Evolutionary conservation across 768 basidiomycete species (phyloP).

Genomic region (Xerocomellus amylosporus): DNA sequence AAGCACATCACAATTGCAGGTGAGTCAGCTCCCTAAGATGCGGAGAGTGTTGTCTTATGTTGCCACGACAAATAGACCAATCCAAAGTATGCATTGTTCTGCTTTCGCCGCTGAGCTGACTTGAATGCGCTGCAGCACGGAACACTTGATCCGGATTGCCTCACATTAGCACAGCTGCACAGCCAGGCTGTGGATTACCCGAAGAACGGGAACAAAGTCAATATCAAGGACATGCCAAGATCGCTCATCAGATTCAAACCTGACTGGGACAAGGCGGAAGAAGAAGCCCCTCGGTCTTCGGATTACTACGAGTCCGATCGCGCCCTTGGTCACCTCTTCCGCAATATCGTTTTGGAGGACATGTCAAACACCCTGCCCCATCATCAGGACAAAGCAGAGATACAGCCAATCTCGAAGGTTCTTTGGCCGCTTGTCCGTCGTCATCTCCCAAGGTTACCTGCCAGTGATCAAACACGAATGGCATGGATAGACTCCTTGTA

Average conservation of each 20-base stretch:
- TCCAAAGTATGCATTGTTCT: slow-evolving; percentile 47
- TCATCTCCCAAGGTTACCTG: slow-evolving; percentile 13
- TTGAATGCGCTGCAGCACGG: slow-evolving; percentile 45
- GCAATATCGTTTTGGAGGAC: slow-evolving; percentile 51
- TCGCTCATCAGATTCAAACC: slow-evolving; percentile 66
- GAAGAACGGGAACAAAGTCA: slow-evolving; percentile 69
- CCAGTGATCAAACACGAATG: background rate
- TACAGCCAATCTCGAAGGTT: slow-evolving; percentile 32
- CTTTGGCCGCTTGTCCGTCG: slow-evolving; percentile 23
- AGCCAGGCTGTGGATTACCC: slow-evolving; percentile 75
- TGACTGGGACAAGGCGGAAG: slow-evolving; percentile 72
- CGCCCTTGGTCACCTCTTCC: slow-evolving; percentile 71
- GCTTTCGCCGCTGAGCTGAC: background rate
- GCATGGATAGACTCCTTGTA: slow-evolving; percentile 19
- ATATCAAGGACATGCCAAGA: slow-evolving; percentile 51
- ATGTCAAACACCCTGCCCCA: slow-evolving; percentile 17
- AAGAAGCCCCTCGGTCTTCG: slow-evolving; percentile 47
- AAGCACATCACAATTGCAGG: slow-evolving; percentile 71
- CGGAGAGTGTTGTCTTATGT: background rate
- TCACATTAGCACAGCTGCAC: slow-evolving; percentile 55
- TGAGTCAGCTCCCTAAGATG: slow-evolving; percentile 27
- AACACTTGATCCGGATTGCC: slow-evolving; percentile 55
- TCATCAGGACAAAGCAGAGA: slow-evolving; percentile 14
- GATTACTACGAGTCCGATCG: slow-evolving; percentile 72
- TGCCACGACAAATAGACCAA: slow-evolving; percentile 52